Conservation (phyloP, 441 rosid species). For the Dalechampia spathulata region DNA sequence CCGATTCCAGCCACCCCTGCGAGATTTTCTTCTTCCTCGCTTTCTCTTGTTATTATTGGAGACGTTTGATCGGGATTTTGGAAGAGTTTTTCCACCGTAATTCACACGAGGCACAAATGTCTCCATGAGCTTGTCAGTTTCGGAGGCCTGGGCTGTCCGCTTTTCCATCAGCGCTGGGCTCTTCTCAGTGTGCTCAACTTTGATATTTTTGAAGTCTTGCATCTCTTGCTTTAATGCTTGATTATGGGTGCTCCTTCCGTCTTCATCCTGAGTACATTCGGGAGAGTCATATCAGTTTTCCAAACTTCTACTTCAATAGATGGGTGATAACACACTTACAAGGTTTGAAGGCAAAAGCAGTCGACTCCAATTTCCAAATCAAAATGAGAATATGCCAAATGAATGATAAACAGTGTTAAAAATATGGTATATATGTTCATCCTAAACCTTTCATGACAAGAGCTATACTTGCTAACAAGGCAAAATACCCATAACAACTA, state of each 20-base stretch:
- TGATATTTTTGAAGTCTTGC: slow-evolving; percentile 18
- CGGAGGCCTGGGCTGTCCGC: slow-evolving; percentile 4
- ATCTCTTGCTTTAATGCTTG: slow-evolving; percentile 32
- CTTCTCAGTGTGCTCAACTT: slow-evolving; percentile 21
- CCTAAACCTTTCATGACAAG: background rate
- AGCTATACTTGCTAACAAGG: background rate
- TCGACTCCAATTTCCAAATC: background rate
- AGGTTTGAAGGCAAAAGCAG: background rate
- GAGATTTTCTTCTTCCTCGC: slow-evolving; percentile 43
- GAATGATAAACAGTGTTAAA: background rate
- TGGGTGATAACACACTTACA: background rate
- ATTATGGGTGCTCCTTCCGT: slow-evolving; percentile 17
- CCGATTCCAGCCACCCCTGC: slow-evolving; percentile 28
- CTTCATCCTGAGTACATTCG: slow-evolving; percentile 23
- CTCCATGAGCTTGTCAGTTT: slow-evolving; percentile 10
- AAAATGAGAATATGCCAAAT: background rate
- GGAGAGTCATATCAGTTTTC: background rate
- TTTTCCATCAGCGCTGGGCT: slow-evolving; percentile 21
- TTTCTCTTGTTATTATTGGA: slow-evolving; percentile 41
- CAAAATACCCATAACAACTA: background rate
- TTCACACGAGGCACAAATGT: slow-evolving; percentile 16
- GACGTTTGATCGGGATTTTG: slow-evolving; percentile 38
- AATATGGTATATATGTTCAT: background rate
- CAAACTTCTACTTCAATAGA: background rate
- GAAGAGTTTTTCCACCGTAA: slow-evolving; percentile 32